Evolutionary conservation across 495 filamentous ascomycete genomes (phyloP).

Genomic region (Talaromyces thailandensis): DNA sequence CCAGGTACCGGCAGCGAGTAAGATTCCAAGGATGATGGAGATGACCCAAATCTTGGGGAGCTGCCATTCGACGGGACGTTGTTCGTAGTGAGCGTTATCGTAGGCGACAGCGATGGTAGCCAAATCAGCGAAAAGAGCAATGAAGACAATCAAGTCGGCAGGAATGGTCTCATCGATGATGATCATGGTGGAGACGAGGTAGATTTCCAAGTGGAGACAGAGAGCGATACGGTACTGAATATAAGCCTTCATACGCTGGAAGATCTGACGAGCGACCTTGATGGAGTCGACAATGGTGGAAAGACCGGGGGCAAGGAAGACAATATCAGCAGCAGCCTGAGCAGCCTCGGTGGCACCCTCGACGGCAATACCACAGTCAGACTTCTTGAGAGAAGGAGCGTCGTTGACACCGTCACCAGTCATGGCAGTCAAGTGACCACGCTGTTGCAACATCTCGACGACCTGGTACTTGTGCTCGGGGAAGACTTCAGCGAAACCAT

Average conservation of each 20-base stretch:
- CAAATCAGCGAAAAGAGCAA: slow-evolving; percentile 68
- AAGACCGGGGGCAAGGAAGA: slow-evolving; percentile 72
- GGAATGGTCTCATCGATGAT: slow-evolving; percentile 65
- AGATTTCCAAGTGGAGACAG: slow-evolving; percentile 68
- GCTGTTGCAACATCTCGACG: slow-evolving; percentile 67
- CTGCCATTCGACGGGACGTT: slow-evolving; percentile 68
- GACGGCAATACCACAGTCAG: slow-evolving; percentile 69
- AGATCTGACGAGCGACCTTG: slow-evolving; percentile 71
- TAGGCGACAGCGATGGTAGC: slow-evolving; percentile 70
- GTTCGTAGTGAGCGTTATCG: slow-evolving; percentile 68
- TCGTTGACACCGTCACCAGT: slow-evolving; percentile 72
- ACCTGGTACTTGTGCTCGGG: slow-evolving; percentile 74
- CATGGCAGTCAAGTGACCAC: slow-evolving; percentile 68
- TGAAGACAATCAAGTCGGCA: slow-evolving; percentile 63
- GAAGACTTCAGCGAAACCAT: slow-evolving; percentile 71
- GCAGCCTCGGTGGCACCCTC: slow-evolving; percentile 70
- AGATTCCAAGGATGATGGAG: slow-evolving; percentile 54
- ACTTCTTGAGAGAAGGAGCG: slow-evolving; percentile 64
- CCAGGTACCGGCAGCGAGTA: slow-evolving; percentile 62
- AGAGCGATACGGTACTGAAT: slow-evolving; percentile 76
- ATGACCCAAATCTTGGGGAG: slow-evolving; percentile 73
- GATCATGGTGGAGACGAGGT: slow-evolving; percentile 70
- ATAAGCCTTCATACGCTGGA: slow-evolving; percentile 78
- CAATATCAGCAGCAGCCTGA: slow-evolving; percentile 70
- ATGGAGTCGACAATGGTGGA: slow-evolving; percentile 68